Evolutionary conservation across 257 asterid species (phyloP), one percentile per base, ranked within the genome.

Genomic region (Anisodus acutangulus): DNA sequence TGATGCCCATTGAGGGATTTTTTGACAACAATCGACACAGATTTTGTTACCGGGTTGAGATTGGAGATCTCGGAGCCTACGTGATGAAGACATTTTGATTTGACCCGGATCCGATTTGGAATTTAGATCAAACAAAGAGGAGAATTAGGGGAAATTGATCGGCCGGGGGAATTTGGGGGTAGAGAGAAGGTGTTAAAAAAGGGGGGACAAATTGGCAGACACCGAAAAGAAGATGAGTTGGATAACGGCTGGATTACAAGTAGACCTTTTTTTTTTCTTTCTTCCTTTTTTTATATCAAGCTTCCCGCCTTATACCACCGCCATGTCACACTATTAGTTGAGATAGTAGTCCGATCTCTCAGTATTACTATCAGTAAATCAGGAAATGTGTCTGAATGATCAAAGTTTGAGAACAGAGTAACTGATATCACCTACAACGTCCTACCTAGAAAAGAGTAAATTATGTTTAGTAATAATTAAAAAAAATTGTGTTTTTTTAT

Each of bases 1-100:
- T 0, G 97, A 95, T 1, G 99, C 98, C 99, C 98, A 96, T 83
- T 96, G 98, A 3, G 99, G 99, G 81, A 94, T 96, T 80, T 94
- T 96, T 55, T 96, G 98, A 68, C 92, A 86, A 79, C 97, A 96
- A 69, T 94, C 99, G 76, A 93, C 98, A 83, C 98, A 96, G 93
- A 90, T 90, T 91, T 93, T 94, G 97, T 96, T 96, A 2, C 90
- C 93, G 5, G 91, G 85, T 64, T 96, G 95, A 31, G 97, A 86
- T 91, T 95, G 99, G 85, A 95, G 97, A 16, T 95, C 98, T 69
- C 98, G 92, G 43, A 95, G 93, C 58, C 96, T 92, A 76, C 99
- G 94, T 78, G 97, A 89, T 59, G 98, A 87, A 83, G 97, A 94
- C 98, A 94, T 92, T 57, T 17, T 58, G 35, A 31, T 31, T 31